Evolutionary conservation across 805 yeast genomes (phyloP).

Genomic region (Maudiozyma serrabonitensis): DNA sequence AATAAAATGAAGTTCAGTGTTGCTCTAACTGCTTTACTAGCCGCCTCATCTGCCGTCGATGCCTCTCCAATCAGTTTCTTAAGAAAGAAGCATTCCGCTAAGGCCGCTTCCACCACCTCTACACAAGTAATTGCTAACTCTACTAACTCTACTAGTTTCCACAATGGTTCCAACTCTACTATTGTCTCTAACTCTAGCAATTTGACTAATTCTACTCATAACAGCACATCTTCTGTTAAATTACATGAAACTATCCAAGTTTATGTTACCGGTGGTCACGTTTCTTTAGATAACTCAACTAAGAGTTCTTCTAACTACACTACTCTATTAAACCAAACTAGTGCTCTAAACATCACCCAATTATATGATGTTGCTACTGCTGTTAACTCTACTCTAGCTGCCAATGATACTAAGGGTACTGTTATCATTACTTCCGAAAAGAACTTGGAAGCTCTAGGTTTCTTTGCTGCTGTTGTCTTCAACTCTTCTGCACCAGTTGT

Average conservation of each 20-base stretch:
- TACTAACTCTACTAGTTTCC: neutral
- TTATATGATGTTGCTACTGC: conserved; percentile 13
- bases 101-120: neutral
- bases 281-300: conserved; percentile 8
- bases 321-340: conserved; percentile 12
- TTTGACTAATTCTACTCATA: conserved; percentile 2
- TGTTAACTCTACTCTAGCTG: conserved; percentile 9
- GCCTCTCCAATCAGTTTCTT: conserved; percentile 11
- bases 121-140: neutral
- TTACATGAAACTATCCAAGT: conserved; percentile 11
- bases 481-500: conserved; percentile 19
- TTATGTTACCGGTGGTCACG: conserved; percentile 17
- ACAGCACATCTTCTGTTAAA: neutral
- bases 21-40: conserved; percentile 9
- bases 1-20: conserved; percentile 8
- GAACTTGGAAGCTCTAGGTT: conserved; percentile 22
- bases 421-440: conserved; percentile 15
- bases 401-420: conserved; percentile 11
- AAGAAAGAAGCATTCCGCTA: neutral
- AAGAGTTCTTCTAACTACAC: conserved; percentile 7
- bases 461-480: conserved; percentile 18
- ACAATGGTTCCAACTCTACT: neutral
- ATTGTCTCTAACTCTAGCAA: conserved; percentile 1
- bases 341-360: conserved; percentile 18
- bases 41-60: conserved; percentile 9